A percentile compares a stretch with the other conserved stretches of the same genome.
These are phyloP conservation scores for Nothophytophthora sp. DNA, from an alignment of 352 stramenopile genomes.

Conservation along the genomic window DNA sequence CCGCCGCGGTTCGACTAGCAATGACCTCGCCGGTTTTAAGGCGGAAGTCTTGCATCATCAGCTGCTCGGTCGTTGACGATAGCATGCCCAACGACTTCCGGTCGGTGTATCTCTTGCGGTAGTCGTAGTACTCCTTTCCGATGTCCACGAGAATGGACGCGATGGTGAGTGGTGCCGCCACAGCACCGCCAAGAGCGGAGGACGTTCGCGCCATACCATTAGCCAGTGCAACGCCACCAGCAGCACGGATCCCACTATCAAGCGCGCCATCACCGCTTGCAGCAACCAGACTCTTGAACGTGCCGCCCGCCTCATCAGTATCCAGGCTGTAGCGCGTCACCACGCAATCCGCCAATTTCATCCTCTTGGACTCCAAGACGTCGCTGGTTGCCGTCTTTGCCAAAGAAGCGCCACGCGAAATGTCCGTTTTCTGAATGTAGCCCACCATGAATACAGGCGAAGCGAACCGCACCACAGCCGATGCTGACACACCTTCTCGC, in stretches of 20 bases:
- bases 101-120: slow-evolving; percentile 75
- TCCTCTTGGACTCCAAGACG: slow-evolving; percentile 57
- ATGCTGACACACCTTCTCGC: slow-evolving; percentile 29
- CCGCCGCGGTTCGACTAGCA: slow-evolving; percentile 69
- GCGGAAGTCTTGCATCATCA: slow-evolving; percentile 85
- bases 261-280: slow-evolving; percentile 74
- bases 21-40: slow-evolving; percentile 85
- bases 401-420: slow-evolving; percentile 55
- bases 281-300: slow-evolving; percentile 53
- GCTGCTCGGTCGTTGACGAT: slow-evolving; percentile 69
- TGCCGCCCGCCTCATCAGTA: slow-evolving; percentile 20
- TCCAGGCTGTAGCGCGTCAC: slow-evolving; percentile 56
- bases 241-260: slow-evolving; percentile 82
- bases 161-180: slow-evolving; percentile 76
- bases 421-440: slow-evolving; percentile 69
- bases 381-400: slow-evolving; percentile 40
- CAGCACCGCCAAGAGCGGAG: slow-evolving; percentile 50
- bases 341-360: slow-evolving; percentile 58
- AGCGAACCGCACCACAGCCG: slow-evolving; percentile 47
- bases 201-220: slow-evolving; percentile 76
- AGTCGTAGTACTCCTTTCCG: slow-evolving; percentile 86
- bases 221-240: slow-evolving; percentile 70
- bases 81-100: slow-evolving; percentile 66
- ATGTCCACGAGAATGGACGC: slow-evolving; percentile 88
- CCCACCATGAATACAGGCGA: slow-evolving; percentile 36